Evolutionary conservation across 306 rosid species (phyloP).

Genomic region (Cotoneaster glaucophyllus): DNA sequence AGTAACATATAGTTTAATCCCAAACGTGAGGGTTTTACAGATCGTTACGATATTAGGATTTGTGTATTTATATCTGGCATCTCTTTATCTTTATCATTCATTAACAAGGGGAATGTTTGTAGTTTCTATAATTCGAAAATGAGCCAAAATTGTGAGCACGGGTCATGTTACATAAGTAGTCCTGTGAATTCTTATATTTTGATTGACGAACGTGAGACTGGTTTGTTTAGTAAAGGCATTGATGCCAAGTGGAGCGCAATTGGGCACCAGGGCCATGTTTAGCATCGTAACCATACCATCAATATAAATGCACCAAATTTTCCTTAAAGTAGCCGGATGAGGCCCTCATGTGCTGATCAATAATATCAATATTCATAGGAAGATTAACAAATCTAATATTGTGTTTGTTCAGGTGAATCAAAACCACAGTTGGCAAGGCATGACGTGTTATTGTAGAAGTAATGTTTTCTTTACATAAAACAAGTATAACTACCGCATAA

Average conservation of each 20-base stretch:
- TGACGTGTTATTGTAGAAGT: neutral
- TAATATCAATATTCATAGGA: neutral
- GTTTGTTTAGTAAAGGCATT: neutral
- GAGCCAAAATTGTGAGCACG: neutral
- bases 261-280: neutral
- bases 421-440: slow-evolving; percentile 4
- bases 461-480: neutral
- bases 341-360: neutral
- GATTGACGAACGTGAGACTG: neutral
- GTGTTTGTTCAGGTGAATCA: neutral
- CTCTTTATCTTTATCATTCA: neutral
- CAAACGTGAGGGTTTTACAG: neutral
- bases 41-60: neutral
- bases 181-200: neutral
- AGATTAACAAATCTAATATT: neutral
- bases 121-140: neutral
- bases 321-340: neutral
- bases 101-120: neutral
- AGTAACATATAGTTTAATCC: neutral
- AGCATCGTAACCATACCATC: neutral
- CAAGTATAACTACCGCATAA: neutral
- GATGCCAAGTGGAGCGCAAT: neutral
- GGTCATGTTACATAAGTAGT: neutral
- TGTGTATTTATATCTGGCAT: neutral
- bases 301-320: neutral